These are phyloP conservation scores for Aspergillus sclerotiicarbonarius DNA, from an alignment of 495 filamentous ascomycete genomes.

Conservation along the genomic window DNA sequence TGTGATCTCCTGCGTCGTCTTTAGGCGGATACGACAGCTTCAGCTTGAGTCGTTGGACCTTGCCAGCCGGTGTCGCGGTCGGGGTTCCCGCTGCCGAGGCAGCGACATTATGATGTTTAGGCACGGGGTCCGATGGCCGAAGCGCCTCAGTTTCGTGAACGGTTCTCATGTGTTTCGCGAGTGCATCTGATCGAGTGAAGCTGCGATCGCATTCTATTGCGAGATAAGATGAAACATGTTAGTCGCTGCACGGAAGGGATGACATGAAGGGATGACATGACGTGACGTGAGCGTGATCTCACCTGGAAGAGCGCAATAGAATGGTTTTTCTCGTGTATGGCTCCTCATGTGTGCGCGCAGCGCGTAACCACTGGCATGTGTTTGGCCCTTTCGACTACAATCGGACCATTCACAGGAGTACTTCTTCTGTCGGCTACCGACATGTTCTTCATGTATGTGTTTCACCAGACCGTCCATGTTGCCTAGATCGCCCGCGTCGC, in stretches of 20 bases:
- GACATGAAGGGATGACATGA: background rate
- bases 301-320: slow-evolving; percentile 95
- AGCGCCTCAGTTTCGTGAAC: slow-evolving; percentile 96
- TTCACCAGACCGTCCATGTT: slow-evolving; percentile 94
- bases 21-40: slow-evolving; percentile 55
- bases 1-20: slow-evolving; percentile 51
- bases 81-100: slow-evolving; percentile 29
- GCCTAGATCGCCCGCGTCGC: slow-evolving; percentile 70
- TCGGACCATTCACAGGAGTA: slow-evolving; percentile 96
- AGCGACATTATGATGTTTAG: slow-evolving; percentile 63
- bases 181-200: slow-evolving; percentile 93
- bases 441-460: slow-evolving; percentile 92
- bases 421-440: slow-evolving; percentile 76
- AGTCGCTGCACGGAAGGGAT: background rate
- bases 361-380: slow-evolving; percentile 93
- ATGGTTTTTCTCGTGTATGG: slow-evolving; percentile 97
- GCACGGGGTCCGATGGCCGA: slow-evolving; percentile 81
- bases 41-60: slow-evolving; percentile 64
- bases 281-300: slow-evolving; percentile 19
- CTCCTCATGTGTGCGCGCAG: slow-evolving; percentile 95
- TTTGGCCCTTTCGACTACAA: slow-evolving; percentile 79
- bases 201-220: slow-evolving; percentile 88
- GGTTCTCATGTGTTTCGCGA: slow-evolving; percentile 98
- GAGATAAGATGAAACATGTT: slow-evolving; percentile 1
- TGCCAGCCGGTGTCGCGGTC: slow-evolving; percentile 49